Evolutionary conservation across 257 asterid genomes (phyloP).

Genomic region (Solanum pennellii): DNA sequence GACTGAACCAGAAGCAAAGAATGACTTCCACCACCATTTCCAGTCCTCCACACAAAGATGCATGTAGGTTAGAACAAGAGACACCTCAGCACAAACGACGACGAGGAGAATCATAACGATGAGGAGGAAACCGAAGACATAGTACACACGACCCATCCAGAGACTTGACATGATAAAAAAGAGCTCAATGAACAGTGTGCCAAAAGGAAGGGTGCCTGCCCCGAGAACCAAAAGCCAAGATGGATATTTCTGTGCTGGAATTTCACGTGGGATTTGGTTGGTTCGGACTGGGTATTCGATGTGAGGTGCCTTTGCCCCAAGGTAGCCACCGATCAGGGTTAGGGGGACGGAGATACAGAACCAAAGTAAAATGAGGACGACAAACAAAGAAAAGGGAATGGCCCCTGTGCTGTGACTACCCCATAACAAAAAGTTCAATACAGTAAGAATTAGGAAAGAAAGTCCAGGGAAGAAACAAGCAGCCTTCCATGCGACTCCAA

Average conservation of each 20-base stretch:
- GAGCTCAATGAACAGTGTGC: constrained; percentile 91
- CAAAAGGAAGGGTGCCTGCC: constrained; percentile 89
- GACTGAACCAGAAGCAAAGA: constrained; percentile 82
- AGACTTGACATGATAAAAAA: constrained; percentile 88
- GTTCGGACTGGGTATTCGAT: constrained; percentile 75
- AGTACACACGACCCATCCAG: constrained; percentile 90
- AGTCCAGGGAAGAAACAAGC: constrained; percentile 87
- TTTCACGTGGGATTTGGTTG: constrained; percentile 82
- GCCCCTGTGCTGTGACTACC: constrained; percentile 93
- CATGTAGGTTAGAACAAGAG: constrained; percentile 86
- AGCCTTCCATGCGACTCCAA: constrained; percentile 64
- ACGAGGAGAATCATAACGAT: constrained; percentile 56
- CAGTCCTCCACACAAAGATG: constrained; percentile 87
- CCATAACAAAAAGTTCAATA: constrained; percentile 69
- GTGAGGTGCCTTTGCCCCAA: constrained; percentile 70
- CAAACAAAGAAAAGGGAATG: constrained; percentile 62
- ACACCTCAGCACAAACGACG: constrained; percentile 85
- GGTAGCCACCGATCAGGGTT: constrained; percentile 67
- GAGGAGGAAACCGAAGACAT: constrained; percentile 73
- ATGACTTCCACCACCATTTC: constrained; percentile 98
- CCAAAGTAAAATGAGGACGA: constrained; percentile 63
- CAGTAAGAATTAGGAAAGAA: constrained; percentile 51
- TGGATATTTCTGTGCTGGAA: constrained; percentile 75
- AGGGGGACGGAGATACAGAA: constrained; percentile 84
- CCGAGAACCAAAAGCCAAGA: constrained; percentile 88